phyloP scores from a whole-genome alignment of 2,329 filamentous ascomycete species.

The Xylariales sp. region DNA sequence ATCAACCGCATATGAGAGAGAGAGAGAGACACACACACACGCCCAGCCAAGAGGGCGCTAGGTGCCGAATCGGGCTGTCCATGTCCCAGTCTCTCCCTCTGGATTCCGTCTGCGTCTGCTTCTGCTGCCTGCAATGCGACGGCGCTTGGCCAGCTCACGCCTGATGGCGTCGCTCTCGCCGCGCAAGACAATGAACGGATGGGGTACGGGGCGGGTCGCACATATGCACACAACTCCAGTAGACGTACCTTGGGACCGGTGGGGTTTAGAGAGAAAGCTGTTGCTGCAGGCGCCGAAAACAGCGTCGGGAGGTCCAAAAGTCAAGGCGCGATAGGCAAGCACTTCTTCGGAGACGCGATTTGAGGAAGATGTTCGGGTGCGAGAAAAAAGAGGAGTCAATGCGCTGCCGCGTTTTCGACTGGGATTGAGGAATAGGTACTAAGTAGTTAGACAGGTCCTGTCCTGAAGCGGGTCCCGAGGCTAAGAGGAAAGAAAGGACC shows the following conservation, averaged over 20 bases:
- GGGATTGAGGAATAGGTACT: not conserved
- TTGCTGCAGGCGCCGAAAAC: no score
- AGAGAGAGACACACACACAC: constrained; percentile 5
- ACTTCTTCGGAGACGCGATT: not conserved
- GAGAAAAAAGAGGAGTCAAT: not conserved
- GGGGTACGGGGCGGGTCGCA: not conserved
- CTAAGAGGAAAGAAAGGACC: no score
- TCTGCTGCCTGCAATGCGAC: constrained; percentile 7
- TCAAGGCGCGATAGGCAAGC: not conserved
- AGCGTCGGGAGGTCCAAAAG: no score
- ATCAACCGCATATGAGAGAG: constrained; percentile 5
- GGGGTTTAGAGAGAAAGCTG: no score
- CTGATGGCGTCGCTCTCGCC: no score
- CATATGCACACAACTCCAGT: not conserved
- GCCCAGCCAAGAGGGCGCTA: not conserved
- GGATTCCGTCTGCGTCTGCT: constrained; percentile 5
- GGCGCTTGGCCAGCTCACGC: constrained; percentile 3
- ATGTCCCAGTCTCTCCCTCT: not conserved
- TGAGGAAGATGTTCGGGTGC: no score
- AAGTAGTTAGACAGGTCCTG: constrained; percentile 1
- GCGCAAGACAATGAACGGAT: no score
- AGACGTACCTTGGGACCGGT: no score
- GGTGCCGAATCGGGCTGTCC: constrained; percentile 7
- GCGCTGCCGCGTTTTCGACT: not conserved
- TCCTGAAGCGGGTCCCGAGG: not conserved